Evolutionary conservation across 345 rosid species (phyloP), one percentile per base, ranked within the genome.

Genomic region (Brassica rapa): DNA sequence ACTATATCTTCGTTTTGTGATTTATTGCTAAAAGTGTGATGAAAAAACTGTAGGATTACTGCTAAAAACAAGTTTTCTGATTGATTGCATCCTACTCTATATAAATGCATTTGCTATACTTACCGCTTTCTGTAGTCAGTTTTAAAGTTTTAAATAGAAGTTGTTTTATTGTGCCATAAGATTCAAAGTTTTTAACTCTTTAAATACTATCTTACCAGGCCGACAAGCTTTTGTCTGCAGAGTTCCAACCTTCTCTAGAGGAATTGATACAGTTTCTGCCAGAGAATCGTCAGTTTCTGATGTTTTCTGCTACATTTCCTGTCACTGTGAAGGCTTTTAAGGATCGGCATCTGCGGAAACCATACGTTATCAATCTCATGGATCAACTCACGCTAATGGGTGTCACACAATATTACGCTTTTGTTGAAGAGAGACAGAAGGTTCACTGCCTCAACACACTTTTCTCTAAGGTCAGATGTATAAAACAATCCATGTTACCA

Each of bases 361-460:
- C 99, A 16, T 96, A 91, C 79, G 66, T 96, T 62, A 96, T 96
- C 82, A 96, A 96, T 86, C 98, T 96, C 66, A 96, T 96, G 99
- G 98, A 96, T 83, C 98, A 96, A 83, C 98, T 96, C 73, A 93
- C 99, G 2, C 89, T 96, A 56, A 87, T 90, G 89, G 99, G 99
- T 82, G 93, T 96, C 76, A 93, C 98, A 0, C 99, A 96, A 77
- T 96, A 7, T 72, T 96, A 96, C 85, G 99, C 99, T 71, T 96
- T 93, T 87, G 99, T 96, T 80, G 99, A 96, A 84, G 99, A 96
- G 84, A 89, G 99, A 53, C 99, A 96, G 93, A 96, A 96, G 88
- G 98, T 96, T 68, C 99, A 96, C 85, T 96, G 98, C 84, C 91
- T 96, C 21, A 93, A 93, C 89, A 96, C 98, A 3, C 97, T 96